These are phyloP conservation scores for Auricularia heimuer DNA, from an alignment of 768 basidiomycete genomes.

Conservation along the genomic window DNA sequence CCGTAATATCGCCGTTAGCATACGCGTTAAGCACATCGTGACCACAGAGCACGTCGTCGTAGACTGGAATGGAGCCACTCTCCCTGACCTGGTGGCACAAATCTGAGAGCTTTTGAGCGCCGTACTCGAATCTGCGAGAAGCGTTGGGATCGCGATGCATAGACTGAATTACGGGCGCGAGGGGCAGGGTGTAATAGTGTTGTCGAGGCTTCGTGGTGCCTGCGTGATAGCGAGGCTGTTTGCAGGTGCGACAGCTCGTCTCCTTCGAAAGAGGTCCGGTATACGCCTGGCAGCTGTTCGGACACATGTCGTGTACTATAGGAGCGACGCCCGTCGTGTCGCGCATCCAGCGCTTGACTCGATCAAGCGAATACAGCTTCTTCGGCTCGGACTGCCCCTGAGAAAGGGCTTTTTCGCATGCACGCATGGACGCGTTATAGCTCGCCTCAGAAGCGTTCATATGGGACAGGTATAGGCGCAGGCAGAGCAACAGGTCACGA, in stretches of 20 bases:
- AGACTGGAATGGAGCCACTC: slow-evolving; percentile 4
- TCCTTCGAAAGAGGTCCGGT: slow-evolving; percentile 26
- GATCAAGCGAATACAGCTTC: slow-evolving; percentile 16
- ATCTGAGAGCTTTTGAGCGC: background rate
- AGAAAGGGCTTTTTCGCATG: background rate
- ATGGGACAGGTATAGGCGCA: slow-evolving; percentile 23
- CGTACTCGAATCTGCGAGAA: slow-evolving; percentile 3
- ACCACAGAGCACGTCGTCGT: slow-evolving; percentile 25
- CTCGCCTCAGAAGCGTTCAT: slow-evolving; percentile 23
- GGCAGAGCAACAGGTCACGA: slow-evolving; percentile 21
- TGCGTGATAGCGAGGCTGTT: slow-evolving; percentile 16
- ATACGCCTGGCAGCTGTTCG: slow-evolving; percentile 25
- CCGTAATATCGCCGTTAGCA: slow-evolving; percentile 10
- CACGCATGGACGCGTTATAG: slow-evolving; percentile 12
- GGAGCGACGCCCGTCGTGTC: slow-evolving; percentile 15
- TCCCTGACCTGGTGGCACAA: background rate
- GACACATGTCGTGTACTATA: slow-evolving; percentile 20
- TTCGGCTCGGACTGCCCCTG: background rate
- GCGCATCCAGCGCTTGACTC: slow-evolving; percentile 15
- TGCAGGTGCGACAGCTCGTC: slow-evolving; percentile 17
- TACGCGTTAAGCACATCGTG: slow-evolving; percentile 19
- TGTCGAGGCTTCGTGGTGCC: background rate
- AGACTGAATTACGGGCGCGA: slow-evolving; percentile 6
- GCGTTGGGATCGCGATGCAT: slow-evolving; percentile 2
- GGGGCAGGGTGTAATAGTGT: slow-evolving; percentile 4